A percentile compares a stretch with the other conserved stretches of the same genome.
phyloP scores from a whole-genome alignment of 805 yeast species.

The Deakozyma indianensis region DNA sequence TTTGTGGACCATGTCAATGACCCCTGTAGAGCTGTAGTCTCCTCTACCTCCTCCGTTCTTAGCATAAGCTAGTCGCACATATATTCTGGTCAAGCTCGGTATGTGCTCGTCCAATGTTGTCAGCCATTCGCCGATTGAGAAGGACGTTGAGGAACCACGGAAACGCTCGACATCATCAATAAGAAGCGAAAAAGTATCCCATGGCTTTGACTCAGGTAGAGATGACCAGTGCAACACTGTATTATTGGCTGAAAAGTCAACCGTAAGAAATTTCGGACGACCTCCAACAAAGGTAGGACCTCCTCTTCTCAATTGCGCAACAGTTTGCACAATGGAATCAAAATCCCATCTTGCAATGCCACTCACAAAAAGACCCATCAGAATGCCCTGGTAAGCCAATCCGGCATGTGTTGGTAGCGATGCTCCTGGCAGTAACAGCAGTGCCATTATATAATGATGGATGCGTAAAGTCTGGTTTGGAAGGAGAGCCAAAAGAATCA shows the following conservation, averaged over 20 bases:
- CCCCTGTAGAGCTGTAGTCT: constrained; percentile 12
- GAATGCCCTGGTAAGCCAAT: constrained; percentile 66
- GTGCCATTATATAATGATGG: constrained; percentile 71
- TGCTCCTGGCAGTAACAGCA: constrained; percentile 73
- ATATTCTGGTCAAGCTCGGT: constrained; percentile 5
- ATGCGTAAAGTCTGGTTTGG: constrained; percentile 64
- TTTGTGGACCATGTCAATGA: constrained; percentile 4
- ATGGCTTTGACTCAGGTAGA: constrained; percentile 4
- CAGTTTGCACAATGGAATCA: constrained; percentile 77
- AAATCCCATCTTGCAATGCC: constrained; percentile 92
- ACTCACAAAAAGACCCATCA: constrained; percentile 65
- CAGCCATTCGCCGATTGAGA: constrained; percentile 29
- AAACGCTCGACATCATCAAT: constrained; percentile 70
- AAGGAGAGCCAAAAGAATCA: constrained; percentile 32
- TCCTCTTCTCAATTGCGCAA: constrained; percentile 47
- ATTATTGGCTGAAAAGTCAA: constrained; percentile 14
- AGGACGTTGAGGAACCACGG: constrained; percentile 35
- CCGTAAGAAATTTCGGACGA: constrained; percentile 7
- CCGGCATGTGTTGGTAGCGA: constrained; percentile 31
- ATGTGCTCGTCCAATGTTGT: constrained; percentile 3
- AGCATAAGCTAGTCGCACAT: constrained; percentile 13
- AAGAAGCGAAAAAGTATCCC: constrained; percentile 45
- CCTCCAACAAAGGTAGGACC: constrained; percentile 36
- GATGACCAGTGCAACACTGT: constrained; percentile 16
- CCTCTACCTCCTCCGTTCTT: constrained; percentile 7